Base-by-base conservation (phyloP, 768 basidiomycete genomes). In the Paxillus involutus region DNA sequence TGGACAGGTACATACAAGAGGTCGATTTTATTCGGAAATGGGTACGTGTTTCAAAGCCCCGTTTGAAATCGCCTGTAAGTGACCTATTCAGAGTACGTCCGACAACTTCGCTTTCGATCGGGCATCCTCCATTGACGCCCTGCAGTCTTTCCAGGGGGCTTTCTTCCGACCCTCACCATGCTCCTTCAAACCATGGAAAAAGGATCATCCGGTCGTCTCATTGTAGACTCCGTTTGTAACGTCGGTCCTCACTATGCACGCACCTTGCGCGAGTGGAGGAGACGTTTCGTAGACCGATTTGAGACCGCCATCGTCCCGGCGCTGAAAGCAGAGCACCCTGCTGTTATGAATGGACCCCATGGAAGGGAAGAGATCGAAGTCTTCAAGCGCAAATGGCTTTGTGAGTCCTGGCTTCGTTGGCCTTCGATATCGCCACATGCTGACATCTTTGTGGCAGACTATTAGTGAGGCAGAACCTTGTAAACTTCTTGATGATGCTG, bases 11-110 rank as follows among this genome's bases (percentile, higher is more conserved):
- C 59, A 74, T 77, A 16, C 70, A 70, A 19, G 80, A 84, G 66
- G 80, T 86, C 26, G 88, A 90, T 69, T 90, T 91, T 60, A 90
- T 91, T 55, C 75, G 80, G 39, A 90, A 89, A 83, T 90, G 86
- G 83, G 83, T 82, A 56, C 51, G 81, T 73, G 32, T 44, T n/a
- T 24, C 46, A 14, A 24, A 13, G 30, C 14, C 17, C 51, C 26
- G 47, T 30, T 35, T 13, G 21, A 29, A 55, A 5, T 29, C n/a
- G 30, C 46, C 11, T 26, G 26, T 49, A 39, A 17, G 30, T 24
- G 24, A 56, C 40, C 44, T 44, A 47, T 51, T 12, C 33, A 53
- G 53, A 47, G 50, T 57, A 47, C 44, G 57, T 43, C 17, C 14
- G 10, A 43, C 37, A 29, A 39, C 33, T 10, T 5, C 14, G 32